These are phyloP conservation scores for Trifolium dubium DNA, from an alignment of 306 rosid genomes.

Conservation along the genomic window DNA sequence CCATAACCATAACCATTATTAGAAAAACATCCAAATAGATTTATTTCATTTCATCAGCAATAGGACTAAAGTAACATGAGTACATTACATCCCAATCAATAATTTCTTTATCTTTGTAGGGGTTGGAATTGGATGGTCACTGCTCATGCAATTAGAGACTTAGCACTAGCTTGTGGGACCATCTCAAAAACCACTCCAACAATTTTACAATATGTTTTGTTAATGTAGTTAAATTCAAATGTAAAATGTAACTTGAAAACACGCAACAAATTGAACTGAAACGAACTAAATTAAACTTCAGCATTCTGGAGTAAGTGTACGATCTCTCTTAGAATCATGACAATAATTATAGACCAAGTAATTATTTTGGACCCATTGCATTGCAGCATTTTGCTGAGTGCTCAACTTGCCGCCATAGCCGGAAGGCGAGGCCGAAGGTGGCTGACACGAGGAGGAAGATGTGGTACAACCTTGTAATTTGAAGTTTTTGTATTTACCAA, in stretches of 20 bases:
- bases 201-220: constrained; percentile 20
- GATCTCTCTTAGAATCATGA: constrained; percentile 79
- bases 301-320: constrained; percentile 75
- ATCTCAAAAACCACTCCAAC: constrained; percentile 54
- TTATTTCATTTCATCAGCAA: constrained; percentile 34
- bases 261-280: constrained; percentile 25
- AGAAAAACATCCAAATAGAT: constrained; percentile 40
- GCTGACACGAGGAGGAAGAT: constrained; percentile 50
- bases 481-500: constrained; percentile 72
- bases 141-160: constrained; percentile 43
- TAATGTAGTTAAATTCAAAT: not conserved
- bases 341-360: constrained; percentile 79
- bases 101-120: constrained; percentile 9
- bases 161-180: constrained; percentile 45
- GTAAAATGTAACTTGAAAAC: constrained; percentile 4
- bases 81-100: constrained; percentile 13
- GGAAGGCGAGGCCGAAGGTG: constrained; percentile 52
- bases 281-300: constrained; percentile 32
- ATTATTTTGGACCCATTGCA: constrained; percentile 80
- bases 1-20: constrained; percentile 14
- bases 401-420: constrained; percentile 49
- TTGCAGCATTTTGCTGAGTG: constrained; percentile 55
- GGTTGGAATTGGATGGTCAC: constrained; percentile 74
- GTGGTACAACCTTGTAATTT: constrained; percentile 58
- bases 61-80: constrained; percentile 15